Conservation (phyloP, 306 rosid species). For the Fagus sylvatica region DNA sequence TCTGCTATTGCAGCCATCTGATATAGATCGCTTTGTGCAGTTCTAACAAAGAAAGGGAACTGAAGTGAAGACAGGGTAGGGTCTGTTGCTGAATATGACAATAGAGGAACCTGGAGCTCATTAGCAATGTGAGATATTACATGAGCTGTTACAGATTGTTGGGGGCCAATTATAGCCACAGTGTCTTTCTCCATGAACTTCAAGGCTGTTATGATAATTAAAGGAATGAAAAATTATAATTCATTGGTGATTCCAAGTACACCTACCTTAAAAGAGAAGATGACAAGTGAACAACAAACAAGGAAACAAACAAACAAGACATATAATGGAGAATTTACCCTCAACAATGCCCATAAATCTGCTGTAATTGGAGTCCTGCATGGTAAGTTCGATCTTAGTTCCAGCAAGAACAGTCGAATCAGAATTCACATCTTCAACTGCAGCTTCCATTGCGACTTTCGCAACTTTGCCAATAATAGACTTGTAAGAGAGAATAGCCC, state of each 20-base stretch:
- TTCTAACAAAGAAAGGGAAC: conserved; percentile 86
- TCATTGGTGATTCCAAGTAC: conserved; percentile 12
- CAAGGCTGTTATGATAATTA: conserved; percentile 57
- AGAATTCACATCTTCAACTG: conserved; percentile 73
- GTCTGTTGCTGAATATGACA: conserved; percentile 79
- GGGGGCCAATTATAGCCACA: conserved; percentile 96
- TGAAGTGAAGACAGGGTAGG: conserved; percentile 89
- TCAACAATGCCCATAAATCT: conserved; percentile 85
- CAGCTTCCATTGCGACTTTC: conserved; percentile 67
- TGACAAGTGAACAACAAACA: neutral
- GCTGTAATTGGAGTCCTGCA: conserved; percentile 67
- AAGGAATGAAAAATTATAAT: conserved; percentile 21
- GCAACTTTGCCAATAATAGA: conserved; percentile 61
- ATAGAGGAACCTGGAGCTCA: conserved; percentile 83
- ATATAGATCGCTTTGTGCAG: conserved; percentile 65
- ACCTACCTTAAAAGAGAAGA: conserved; percentile 5
- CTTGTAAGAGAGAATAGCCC: conserved; percentile 61
- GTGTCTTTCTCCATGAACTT: conserved; percentile 68
- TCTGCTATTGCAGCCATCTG: conserved; percentile 92
- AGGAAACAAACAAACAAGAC: neutral
- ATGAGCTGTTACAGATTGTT: conserved; percentile 82
- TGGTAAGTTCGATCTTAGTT: conserved; percentile 50
- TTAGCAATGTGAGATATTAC: conserved; percentile 83
- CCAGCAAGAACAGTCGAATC: conserved; percentile 67
- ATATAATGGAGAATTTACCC: conserved; percentile 51